These are phyloP conservation scores for Ceratocystis huliohia DNA, from an alignment of 2,329 filamentous ascomycete species.

Conservation along the genomic window DNA sequence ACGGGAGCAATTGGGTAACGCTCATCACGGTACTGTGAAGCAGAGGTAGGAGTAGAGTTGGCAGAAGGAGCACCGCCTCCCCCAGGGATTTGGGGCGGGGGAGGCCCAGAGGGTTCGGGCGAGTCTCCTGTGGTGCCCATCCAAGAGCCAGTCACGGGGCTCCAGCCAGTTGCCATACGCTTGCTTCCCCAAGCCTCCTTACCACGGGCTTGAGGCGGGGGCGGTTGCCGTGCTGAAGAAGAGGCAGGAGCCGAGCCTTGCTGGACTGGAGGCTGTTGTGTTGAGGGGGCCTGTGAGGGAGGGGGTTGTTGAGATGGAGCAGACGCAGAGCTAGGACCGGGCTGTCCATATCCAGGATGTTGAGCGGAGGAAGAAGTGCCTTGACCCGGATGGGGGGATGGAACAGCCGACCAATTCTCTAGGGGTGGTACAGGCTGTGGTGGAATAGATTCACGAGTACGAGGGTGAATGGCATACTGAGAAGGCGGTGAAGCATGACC, in stretches of 20 bases:
- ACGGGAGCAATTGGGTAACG: slow-evolving; percentile 9
- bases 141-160: background rate
- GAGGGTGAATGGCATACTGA: slow-evolving; percentile 14
- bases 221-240: slow-evolving; percentile 1
- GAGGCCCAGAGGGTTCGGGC: background rate
- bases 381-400: slow-evolving; percentile 1
- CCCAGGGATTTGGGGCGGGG: background rate
- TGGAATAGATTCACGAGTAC: slow-evolving; percentile 7
- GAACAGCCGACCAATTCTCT: slow-evolving; percentile 5
- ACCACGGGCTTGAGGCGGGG: background rate
- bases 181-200: background rate
- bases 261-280: slow-evolving; percentile 1
- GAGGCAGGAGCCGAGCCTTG: background rate
- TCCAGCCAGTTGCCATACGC: background rate
- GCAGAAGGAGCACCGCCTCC: background rate
- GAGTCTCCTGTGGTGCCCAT: slow-evolving; percentile 1
- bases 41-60: background rate
- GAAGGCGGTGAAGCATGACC: slow-evolving; percentile 19
- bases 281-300: background rate
- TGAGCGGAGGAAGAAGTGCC: background rate
- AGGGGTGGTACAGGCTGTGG: slow-evolving; percentile 7
- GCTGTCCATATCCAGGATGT: slow-evolving; percentile 1
- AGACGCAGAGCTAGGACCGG: slow-evolving; percentile 4
- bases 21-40: slow-evolving; percentile 15
- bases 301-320: slow-evolving; percentile 3